Evolutionary conservation across 768 basidiomycete species (phyloP), one percentile per base, ranked within the genome.

Genomic region (Kwoniella heveanensis): DNA sequence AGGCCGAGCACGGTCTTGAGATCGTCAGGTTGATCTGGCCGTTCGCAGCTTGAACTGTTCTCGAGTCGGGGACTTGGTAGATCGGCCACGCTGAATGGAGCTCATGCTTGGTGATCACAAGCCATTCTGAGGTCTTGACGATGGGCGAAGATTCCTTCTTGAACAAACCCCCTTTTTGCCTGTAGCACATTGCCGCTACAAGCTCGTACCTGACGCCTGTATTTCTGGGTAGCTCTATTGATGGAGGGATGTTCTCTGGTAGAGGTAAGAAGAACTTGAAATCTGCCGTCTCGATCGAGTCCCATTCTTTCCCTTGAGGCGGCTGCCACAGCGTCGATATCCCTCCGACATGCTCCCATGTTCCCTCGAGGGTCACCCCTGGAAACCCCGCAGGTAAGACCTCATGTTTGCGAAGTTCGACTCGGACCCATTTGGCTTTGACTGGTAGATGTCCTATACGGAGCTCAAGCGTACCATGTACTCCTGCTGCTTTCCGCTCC

Each of bases 41-140:
- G 65, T 87, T 85, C 1, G 82, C 72, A 19, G 86, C 80, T 17
- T 85, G 83, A 2, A 64, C 56, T 29, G 66, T 64, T 27, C 54
- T 60, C 5, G 65, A 60, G 37, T 77, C 71, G 0, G 79, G 74
- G 17, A 68, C 32, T 26, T 77, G 71, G 57, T 78, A 95, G 29
- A 94, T 85, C 1, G 93, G 92, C 93, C 93, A 96, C 1, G 90
- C 88, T 3, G 92, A 89, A 73, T 95, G 92, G 7, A 94, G 82
- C 68, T 95, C 93, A 74, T 95, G 92, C 79, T 95, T 96, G 83
- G 91, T 90, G 71, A 96, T 90, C 66, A 88, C 85, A 49, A 96
- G 88, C 13, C 84, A 82, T 32, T 89, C 85, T 21, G 86, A 83
- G 13, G 87, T 85, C n/a, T 87, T 86, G 29, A 86, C 80, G 47